Evolutionary conservation across 768 basidiomycete genomes (phyloP).

Genomic region (Suillus decipiens): DNA sequence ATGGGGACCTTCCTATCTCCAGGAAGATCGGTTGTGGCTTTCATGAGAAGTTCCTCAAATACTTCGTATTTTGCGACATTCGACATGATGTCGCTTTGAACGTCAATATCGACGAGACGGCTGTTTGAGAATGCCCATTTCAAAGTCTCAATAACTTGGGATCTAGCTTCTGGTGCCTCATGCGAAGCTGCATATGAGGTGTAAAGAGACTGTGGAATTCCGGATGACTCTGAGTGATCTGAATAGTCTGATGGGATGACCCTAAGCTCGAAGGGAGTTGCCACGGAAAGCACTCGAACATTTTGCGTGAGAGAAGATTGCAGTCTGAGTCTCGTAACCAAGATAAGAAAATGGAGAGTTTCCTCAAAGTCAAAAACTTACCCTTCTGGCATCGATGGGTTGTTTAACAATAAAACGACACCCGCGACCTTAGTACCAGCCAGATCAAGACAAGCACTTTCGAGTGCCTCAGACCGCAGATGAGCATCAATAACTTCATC

Average conservation of each 20-base stretch:
- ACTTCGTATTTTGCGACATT: conserved; percentile 59
- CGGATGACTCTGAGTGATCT: conserved; percentile 33
- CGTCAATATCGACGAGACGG: conserved; percentile 69
- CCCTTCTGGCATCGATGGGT: not conserved
- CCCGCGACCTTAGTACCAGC: conserved; percentile 36
- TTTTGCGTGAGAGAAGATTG: conserved; percentile 2
- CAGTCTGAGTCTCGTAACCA: conserved; percentile 15
- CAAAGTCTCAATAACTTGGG: conserved; percentile 55
- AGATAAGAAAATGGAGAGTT: not conserved
- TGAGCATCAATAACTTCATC: conserved; percentile 66
- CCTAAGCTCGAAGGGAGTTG: conserved; percentile 62
- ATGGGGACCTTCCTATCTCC: conserved; percentile 47
- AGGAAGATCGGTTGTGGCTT: conserved; percentile 49
- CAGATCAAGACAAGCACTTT: conserved; percentile 2
- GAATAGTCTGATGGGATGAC: conserved; percentile 42
- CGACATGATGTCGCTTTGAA: conserved; percentile 51
- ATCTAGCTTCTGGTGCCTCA: conserved; percentile 40
- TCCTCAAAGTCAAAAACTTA: not conserved
- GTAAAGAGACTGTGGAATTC: conserved; percentile 53
- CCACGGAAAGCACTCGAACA: conserved; percentile 43
- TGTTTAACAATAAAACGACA: conserved; percentile 32
- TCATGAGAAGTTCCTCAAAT: conserved; percentile 72
- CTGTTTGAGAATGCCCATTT: conserved; percentile 66
- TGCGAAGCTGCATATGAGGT: conserved; percentile 55
- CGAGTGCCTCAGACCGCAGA: conserved; percentile 47